Conservation (phyloP, 2,329 filamentous ascomycete genomes). For the Claviceps capensis region DNA sequence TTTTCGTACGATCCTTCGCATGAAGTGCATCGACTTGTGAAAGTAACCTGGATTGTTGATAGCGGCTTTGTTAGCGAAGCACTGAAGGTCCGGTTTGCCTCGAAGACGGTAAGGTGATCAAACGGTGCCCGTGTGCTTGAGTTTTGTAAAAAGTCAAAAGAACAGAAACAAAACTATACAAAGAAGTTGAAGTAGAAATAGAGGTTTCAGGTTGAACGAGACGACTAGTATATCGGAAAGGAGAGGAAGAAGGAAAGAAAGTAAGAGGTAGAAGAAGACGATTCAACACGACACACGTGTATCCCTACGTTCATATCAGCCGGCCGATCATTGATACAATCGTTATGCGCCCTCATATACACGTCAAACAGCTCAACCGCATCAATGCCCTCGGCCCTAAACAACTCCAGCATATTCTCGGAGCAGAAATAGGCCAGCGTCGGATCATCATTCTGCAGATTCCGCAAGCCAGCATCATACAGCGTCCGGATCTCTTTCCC, state of each 20-base stretch:
- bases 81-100: background rate
- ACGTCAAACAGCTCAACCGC: conserved; percentile 53
- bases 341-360: conserved; percentile 63
- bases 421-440: conserved; percentile 54
- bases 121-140: too few relatives aligned
- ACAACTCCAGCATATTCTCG: conserved; percentile 49
- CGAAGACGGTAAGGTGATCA: too few relatives aligned
- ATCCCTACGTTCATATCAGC: conserved; percentile 57
- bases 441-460: conserved; percentile 49
- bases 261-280: conserved; percentile 14
- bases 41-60: conserved; percentile 34
- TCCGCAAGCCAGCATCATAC: conserved; percentile 40
- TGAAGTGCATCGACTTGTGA: conserved; percentile 48
- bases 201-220: too few relatives aligned
- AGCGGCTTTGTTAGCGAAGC: background rate
- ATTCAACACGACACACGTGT: conserved; percentile 37
- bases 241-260: conserved; percentile 15
- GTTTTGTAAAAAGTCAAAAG: too few relatives aligned
- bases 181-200: too few relatives aligned
- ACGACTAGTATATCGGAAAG: too few relatives aligned
- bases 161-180: too few relatives aligned
- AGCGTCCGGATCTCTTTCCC: conserved; percentile 39
- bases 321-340: conserved; percentile 47
- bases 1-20: conserved; percentile 50
- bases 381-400: conserved; percentile 41